phyloP scores from a whole-genome alignment of 345 rosid species.

The Rhodamnia rubescens region DNA sequence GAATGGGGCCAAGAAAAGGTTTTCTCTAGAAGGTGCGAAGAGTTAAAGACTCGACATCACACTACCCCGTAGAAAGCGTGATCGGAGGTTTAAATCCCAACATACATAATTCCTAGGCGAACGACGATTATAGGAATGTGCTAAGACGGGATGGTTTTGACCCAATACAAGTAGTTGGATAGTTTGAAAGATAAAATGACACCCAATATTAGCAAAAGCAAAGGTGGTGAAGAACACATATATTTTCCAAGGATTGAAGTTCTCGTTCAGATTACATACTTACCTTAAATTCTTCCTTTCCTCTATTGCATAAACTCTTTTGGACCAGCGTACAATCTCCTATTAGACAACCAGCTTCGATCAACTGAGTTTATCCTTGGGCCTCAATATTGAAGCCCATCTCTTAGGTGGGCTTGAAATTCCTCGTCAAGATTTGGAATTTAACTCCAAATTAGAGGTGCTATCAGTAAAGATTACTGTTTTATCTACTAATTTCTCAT shows the following conservation, averaged over 20 bases:
- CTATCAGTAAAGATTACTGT: not conserved
- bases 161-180: not conserved
- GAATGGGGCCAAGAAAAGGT: not conserved
- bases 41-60: not conserved
- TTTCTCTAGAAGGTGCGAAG: not conserved
- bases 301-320: not conserved
- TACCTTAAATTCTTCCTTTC: not conserved
- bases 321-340: not conserved
- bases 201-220: not conserved
- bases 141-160: not conserved
- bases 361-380: not conserved
- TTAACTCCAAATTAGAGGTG: not conserved
- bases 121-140: rapidly evolving
- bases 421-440: not conserved
- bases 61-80: not conserved
- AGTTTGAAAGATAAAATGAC: not conserved
- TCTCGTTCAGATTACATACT: not conserved
- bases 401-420: not conserved
- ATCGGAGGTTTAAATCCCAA: not conserved
- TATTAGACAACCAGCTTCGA: not conserved
- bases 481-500: not conserved
- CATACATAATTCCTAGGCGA: not conserved
- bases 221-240: not conserved
- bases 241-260: not conserved
- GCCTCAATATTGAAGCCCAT: not conserved